Evolutionary conservation across 352 stramenopile species (phyloP).

Genomic region (Globisporangium recalcitrans): DNA sequence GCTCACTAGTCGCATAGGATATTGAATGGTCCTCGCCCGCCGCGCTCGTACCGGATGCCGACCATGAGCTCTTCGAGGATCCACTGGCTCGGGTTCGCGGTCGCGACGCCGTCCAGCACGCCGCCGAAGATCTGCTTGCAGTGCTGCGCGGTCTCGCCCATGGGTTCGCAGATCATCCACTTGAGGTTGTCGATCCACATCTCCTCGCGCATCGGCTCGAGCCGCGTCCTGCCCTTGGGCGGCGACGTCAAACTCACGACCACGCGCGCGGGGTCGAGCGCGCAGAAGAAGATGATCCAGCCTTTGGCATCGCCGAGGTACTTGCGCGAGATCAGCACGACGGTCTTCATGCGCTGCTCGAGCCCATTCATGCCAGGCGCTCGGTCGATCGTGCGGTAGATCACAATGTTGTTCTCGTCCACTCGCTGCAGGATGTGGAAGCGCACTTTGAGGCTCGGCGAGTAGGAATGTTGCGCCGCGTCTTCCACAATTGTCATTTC

Average conservation of each 20-base stretch:
- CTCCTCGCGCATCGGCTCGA: slow-evolving; percentile 13
- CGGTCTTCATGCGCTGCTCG: slow-evolving; percentile 12
- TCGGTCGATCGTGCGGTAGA: slow-evolving; percentile 19
- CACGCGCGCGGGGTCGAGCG: slow-evolving; percentile 12
- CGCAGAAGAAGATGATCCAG: slow-evolving; percentile 8
- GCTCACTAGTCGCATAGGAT: slow-evolving; percentile 5
- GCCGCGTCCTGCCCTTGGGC: not conserved
- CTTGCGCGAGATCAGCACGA: slow-evolving; percentile 12
- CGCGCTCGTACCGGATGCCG: slow-evolving; percentile 16
- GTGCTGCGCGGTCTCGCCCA: slow-evolving; percentile 12
- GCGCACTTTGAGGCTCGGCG: slow-evolving; percentile 13
- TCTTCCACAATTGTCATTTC: not conserved
- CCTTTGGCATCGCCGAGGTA: not conserved
- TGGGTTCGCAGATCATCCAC: slow-evolving; percentile 15
- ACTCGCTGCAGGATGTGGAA: slow-evolving; percentile 17
- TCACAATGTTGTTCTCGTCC: slow-evolving; percentile 14
- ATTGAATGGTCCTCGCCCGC: slow-evolving; percentile 8
- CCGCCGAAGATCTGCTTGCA: slow-evolving; percentile 15
- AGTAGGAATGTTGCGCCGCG: slow-evolving; percentile 4
- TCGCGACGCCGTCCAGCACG: slow-evolving; percentile 13
- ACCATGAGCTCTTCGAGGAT: slow-evolving; percentile 18
- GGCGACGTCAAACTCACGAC: not conserved
- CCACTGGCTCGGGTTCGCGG: slow-evolving; percentile 15
- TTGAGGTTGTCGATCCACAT: slow-evolving; percentile 19
- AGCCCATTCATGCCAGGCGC: not conserved